Base-by-base conservation (phyloP, 768 basidiomycete genomes). In the Artomyces pyxidatus region DNA sequence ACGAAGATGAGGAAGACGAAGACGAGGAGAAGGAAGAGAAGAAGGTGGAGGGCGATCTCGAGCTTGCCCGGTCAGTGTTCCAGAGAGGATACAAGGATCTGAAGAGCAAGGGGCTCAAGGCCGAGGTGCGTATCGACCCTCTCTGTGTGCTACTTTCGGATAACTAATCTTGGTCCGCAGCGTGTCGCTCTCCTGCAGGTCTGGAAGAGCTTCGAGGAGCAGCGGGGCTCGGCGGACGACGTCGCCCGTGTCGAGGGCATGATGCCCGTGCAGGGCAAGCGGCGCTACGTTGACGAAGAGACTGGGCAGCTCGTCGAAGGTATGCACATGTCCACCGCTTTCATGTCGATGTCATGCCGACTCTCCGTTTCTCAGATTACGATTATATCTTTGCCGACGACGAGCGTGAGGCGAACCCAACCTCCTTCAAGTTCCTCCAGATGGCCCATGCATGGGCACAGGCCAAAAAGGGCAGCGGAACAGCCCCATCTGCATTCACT, bases 311-410 rank as follows among this genome's bases (percentile, higher is more conserved):
- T 81, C 27, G 82, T 92, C 23, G 91, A 93, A 78, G 90, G 89
- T 80, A 66, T 56, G 78, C 59, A 30, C 52, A 14, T 55, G 21
- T 21, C 45, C 6, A 47, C 19, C 6, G n/a, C n/a, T 35, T 23
- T 43, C 37, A 19, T 8, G 3, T 22, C 37, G 25, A 21, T 35
- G 22, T 17, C 32, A 35, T 42, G 14, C 32, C 43, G 25, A 48
- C 27, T 32, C 29, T 56, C 19, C 54, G 17, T 4, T 25, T 37
- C n/a, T 47, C 50, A 93, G 94, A 95, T 59, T 95, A 88, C 83
- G 94, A 95, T 61, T 80, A 94, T 60, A 83, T 94, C 19, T 98
- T 97, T 65, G 83, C 92, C 23, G 95, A 97, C 71, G 95, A 98
- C 75, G 92, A 96, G 61, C 77, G 85, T 45, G 94, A 95, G 60